Evolutionary conservation across 768 basidiomycete species (phyloP), one percentile per base, ranked within the genome.

Genomic region (Lepiota subincarnata): DNA sequence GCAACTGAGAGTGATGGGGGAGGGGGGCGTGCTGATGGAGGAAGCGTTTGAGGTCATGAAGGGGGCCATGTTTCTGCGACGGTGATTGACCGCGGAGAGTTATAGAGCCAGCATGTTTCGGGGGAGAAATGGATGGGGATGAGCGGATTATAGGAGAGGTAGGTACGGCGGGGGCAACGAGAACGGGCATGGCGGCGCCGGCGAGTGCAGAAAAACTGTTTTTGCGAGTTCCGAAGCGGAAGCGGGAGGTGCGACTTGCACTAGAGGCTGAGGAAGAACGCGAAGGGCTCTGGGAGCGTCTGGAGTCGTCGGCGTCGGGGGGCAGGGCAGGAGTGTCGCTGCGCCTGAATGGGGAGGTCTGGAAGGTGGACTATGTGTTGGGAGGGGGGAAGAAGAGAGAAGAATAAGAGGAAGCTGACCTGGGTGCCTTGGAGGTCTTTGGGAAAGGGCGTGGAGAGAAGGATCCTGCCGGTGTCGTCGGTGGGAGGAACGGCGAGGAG

Each of bases 41-140:
- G 74, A 98, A 97, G 24, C 94, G 89, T 66, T 92, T 92, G 63
- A 98, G 84, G 69, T 98, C 95, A 70, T 89, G 84, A 47, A 98
- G 79, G 2, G 92, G 88, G 0, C 92, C 87, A 56, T 78, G 78
- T 53, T 77, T 74, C 58, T 78, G 68, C 34, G 65, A 56, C 43
- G 52, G 20, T 61, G 61, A 39, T 53, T 53, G 47, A 56, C 22
- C 50, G 59, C 37, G 34, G 59, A 40, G 40, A 36, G 31, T 43
- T 53, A 46, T 54, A 51, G 55, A 53, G 60, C 59, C 39, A 56
- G 54, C 55, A 60, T 59, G 57, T 12, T 43, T 44, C 16, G 53
- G 44, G 18, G 44, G 37, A 6, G 53, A 59, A 41, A 63, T 55
- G 57, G 52, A 48, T 39, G 38, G 59, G 57, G 64, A 38, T 47